phyloP scores from a whole-genome alignment of 768 basidiomycete genomes.

The Tulasnella sp. region DNA sequence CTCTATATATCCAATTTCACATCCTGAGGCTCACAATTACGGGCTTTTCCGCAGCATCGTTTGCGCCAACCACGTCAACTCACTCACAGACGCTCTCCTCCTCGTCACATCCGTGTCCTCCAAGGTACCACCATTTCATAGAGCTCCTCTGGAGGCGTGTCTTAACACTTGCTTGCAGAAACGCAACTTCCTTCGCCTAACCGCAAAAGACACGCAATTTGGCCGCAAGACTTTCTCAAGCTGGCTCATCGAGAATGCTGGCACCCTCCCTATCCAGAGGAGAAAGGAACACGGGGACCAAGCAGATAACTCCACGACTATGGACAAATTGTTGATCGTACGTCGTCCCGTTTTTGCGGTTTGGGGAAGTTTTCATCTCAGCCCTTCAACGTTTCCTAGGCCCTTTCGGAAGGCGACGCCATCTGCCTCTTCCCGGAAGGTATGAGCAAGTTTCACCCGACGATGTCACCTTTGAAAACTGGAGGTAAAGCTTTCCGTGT shows the following conservation, averaged over 20 bases:
- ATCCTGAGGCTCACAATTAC: not conserved
- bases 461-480: slow-evolving; percentile 85
- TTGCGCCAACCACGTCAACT: slow-evolving; percentile 85
- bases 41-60: slow-evolving; percentile 61
- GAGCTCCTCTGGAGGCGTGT: not conserved
- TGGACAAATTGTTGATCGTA: slow-evolving; percentile 72
- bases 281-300: slow-evolving; percentile 65
- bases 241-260: slow-evolving; percentile 88
- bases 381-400: slow-evolving; percentile 50
- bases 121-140: slow-evolving; percentile 49
- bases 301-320: slow-evolving; percentile 68
- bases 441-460: slow-evolving; percentile 80
- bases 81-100: slow-evolving; percentile 83
- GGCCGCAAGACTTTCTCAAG: slow-evolving; percentile 81
- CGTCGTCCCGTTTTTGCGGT: not conserved
- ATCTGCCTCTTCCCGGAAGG: slow-evolving; percentile 88
- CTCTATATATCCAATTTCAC: slow-evolving; percentile 32
- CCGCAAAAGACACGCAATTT: slow-evolving; percentile 87
- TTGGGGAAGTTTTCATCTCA: not conserved
- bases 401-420: slow-evolving; percentile 73
- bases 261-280: slow-evolving; percentile 81
- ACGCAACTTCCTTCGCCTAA: slow-evolving; percentile 79
- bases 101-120: slow-evolving; percentile 74
- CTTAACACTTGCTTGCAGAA: slow-evolving; percentile 48
- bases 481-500: slow-evolving; percentile 56